These are phyloP conservation scores for Clavariopsis aquatica DNA, from an alignment of 495 filamentous ascomycete species.

Conservation along the genomic window DNA sequence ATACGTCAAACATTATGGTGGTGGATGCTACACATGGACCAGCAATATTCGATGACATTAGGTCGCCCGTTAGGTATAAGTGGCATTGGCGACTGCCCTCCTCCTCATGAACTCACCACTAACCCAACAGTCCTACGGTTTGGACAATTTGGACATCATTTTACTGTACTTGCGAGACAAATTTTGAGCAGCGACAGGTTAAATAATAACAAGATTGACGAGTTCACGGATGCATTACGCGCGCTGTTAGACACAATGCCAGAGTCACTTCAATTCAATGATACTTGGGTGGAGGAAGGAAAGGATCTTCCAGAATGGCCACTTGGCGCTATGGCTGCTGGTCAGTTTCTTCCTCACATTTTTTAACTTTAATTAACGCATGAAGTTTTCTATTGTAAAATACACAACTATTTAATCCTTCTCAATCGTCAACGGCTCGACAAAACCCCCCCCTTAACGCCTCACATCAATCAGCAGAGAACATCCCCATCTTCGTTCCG, in stretches of 20 bases:
- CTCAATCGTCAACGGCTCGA: conserved; percentile 51
- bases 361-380: not conserved
- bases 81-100: conserved; percentile 51
- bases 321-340: conserved; percentile 47
- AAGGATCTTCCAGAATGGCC: conserved; percentile 50
- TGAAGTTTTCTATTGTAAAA: conserved; percentile 48
- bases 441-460: conserved; percentile 10
- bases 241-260: conserved; percentile 49
- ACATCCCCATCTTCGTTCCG: conserved; percentile 9
- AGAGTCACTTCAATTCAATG: conserved; percentile 49
- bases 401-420: conserved; percentile 50
- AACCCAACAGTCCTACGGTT: conserved; percentile 47
- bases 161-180: conserved; percentile 51
- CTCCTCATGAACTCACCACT: conserved; percentile 47
- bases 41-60: conserved; percentile 53
- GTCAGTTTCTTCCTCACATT: conserved; percentile 27
- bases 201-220: conserved; percentile 49
- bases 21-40: conserved; percentile 56
- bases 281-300: conserved; percentile 47
- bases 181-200: conserved; percentile 49
- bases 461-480: conserved; percentile 1
- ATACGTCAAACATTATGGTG: conserved; percentile 51
- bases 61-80: conserved; percentile 52
- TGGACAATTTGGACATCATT: conserved; percentile 48
- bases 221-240: conserved; percentile 48